Evolutionary conservation across 257 asterid genomes (phyloP).

Genomic region (Forsythia suspensa): DNA sequence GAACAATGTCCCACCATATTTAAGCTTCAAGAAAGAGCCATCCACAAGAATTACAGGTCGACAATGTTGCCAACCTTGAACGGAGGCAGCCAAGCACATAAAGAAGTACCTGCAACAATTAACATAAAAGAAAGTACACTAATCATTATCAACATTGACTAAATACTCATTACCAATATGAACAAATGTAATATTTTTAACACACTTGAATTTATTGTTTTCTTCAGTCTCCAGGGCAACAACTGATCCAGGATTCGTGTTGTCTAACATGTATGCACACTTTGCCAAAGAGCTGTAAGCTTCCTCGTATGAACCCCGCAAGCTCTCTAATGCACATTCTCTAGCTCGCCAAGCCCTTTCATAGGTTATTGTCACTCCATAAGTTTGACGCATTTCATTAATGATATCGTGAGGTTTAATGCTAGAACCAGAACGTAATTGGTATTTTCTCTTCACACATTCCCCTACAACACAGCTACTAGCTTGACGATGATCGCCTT

Average conservation of each 20-base stretch:
- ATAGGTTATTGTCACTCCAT: background rate
- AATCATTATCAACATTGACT: background rate
- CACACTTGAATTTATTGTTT: background rate
- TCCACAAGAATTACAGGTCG: constrained; percentile 5
- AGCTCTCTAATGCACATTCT: background rate
- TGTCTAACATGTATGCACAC: background rate
- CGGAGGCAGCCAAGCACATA: constrained; percentile 1
- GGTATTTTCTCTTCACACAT: background rate
- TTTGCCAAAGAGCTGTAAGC: background rate
- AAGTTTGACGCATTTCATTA: background rate
- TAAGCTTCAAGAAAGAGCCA: background rate
- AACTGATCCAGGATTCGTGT: background rate
- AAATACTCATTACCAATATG: background rate
- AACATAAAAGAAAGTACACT: background rate
- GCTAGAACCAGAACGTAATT: background rate
- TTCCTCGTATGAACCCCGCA: constrained; percentile 2
- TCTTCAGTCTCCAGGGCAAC: background rate
- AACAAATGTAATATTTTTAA: background rate
- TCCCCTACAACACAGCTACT: background rate
- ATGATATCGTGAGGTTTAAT: background rate
- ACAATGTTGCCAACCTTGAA: constrained; percentile 6
- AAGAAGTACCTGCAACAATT: background rate
- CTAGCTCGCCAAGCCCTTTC: constrained; percentile 6
- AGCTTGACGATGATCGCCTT: constrained; percentile 1
- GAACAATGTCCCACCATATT: background rate